Percentiles rank a stretch among this genome's conserved stretches.
These are phyloP conservation scores for Pyrrhoderma noxium DNA, from an alignment of 1,284 basidiomycete species.

Conservation along the genomic window DNA sequence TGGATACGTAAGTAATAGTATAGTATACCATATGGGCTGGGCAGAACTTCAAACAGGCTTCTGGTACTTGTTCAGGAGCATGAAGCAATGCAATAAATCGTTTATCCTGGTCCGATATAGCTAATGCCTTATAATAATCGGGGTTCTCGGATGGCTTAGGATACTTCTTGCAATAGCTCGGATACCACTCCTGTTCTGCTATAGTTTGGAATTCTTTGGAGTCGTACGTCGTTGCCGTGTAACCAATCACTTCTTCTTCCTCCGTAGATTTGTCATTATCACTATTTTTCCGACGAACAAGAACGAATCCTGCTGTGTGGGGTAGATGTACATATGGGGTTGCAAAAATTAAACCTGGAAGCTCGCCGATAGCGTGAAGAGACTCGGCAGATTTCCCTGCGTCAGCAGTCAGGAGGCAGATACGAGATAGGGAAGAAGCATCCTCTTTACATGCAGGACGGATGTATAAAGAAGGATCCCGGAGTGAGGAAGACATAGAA, in stretches of 20 bases:
- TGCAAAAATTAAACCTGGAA: constrained; percentile 63
- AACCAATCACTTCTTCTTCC: constrained; percentile 44
- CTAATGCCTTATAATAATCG: constrained; percentile 5
- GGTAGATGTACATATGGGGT: constrained; percentile 66
- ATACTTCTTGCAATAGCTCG: constrained; percentile 45
- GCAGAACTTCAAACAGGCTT: constrained; percentile 45
- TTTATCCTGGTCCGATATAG: constrained; percentile 39
- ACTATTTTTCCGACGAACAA: constrained; percentile 42
- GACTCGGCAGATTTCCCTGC: constrained; percentile 58
- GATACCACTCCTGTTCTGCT: constrained; percentile 51
- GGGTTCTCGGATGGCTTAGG: constrained; percentile 21
- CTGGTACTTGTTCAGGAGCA: constrained; percentile 39
- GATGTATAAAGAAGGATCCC: constrained; percentile 13
- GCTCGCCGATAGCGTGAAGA: constrained; percentile 52
- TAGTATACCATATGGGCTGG: constrained; percentile 43
- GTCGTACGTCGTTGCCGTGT: constrained; percentile 53
- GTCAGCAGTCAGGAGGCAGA: constrained; percentile 67
- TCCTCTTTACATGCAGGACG: constrained; percentile 56
- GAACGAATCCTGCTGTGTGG: constrained; percentile 63
- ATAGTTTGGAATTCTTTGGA: constrained; percentile 50
- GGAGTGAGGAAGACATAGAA: constrained; percentile 17
- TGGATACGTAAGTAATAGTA: background rate
- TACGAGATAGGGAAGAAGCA: constrained; percentile 47
- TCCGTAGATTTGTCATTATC: constrained; percentile 8
- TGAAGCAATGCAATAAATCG: constrained; percentile 42